Conservation (phyloP, 2,329 filamentous ascomycete species). For the Exophiala xenobiotica region DNA sequence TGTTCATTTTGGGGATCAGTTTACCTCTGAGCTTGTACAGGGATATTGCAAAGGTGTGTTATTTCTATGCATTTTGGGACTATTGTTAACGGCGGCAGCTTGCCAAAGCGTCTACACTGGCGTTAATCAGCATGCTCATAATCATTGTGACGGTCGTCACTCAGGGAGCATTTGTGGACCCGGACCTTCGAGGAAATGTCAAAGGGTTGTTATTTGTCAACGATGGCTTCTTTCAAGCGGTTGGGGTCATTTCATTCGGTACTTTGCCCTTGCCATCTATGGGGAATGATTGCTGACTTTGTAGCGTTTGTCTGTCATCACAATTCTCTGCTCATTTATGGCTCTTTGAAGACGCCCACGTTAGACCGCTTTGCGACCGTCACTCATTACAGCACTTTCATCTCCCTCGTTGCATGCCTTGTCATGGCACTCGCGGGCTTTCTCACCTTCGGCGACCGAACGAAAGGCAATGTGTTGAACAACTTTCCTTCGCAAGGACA, state of each 20-base stretch:
- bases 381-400: conserved; percentile 86
- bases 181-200: conserved; percentile 70
- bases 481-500: conserved; percentile 86
- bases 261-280: conserved; percentile 34
- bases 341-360: conserved; percentile 87
- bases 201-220: conserved; percentile 74
- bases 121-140: conserved; percentile 86
- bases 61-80: conserved; percentile 3
- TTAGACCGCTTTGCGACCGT: conserved; percentile 92
- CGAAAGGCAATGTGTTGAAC: conserved; percentile 93
- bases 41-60: conserved; percentile 86
- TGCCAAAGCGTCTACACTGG: conserved; percentile 91
- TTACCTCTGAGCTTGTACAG: conserved; percentile 91
- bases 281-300: neutral
- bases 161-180: conserved; percentile 73
- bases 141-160: conserved; percentile 86
- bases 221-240: conserved; percentile 86
- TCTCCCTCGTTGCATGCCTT: conserved; percentile 90
- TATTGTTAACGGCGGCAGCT: conserved; percentile 58
- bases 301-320: conserved; percentile 75
- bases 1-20: conserved; percentile 82
- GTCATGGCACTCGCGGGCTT: conserved; percentile 86
- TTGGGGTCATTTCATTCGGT: conserved; percentile 98
- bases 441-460: conserved; percentile 87
- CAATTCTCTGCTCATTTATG: conserved; percentile 96